Percentiles rank a stretch among this genome's conserved stretches.
Evolutionary conservation across 306 rosid species (phyloP).

Genomic region (Quercus wislizeni): DNA sequence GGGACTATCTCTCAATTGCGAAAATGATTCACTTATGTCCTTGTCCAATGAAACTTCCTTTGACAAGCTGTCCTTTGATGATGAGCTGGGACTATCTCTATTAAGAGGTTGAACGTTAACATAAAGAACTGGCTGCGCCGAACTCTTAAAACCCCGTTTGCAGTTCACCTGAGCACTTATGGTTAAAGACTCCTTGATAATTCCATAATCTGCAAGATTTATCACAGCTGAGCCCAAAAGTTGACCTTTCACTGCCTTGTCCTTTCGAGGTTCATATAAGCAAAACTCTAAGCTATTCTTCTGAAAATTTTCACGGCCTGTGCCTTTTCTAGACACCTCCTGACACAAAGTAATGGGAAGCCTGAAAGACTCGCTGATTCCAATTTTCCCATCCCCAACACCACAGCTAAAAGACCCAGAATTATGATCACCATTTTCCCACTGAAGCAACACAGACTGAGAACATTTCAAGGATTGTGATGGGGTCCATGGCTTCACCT

Average conservation of each 20-base stretch:
- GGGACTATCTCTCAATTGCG: slow-evolving; percentile 27
- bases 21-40: slow-evolving; percentile 46
- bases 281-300: slow-evolving; percentile 65
- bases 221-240: slow-evolving; percentile 59
- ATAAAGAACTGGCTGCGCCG: slow-evolving; percentile 54
- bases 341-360: slow-evolving; percentile 44
- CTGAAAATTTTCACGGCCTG: slow-evolving; percentile 42
- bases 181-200: slow-evolving; percentile 39
- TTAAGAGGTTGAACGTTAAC: slow-evolving; percentile 61
- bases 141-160: slow-evolving; percentile 58
- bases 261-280: slow-evolving; percentile 50
- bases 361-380: slow-evolving; percentile 51
- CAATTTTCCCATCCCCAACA: slow-evolving; percentile 42
- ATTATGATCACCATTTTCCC: slow-evolving; percentile 65
- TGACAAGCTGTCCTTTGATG: slow-evolving; percentile 52
- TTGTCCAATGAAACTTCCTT: slow-evolving; percentile 47
- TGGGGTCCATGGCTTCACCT: slow-evolving; percentile 80
- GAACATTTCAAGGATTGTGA: slow-evolving; percentile 48
- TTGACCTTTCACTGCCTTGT: slow-evolving; percentile 55
- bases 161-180: slow-evolving; percentile 43
- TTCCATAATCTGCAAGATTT: slow-evolving; percentile 73
- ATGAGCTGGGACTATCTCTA: slow-evolving; percentile 47
- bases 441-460: slow-evolving; percentile 59
- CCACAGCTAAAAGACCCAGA: slow-evolving; percentile 42
- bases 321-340: slow-evolving; percentile 55